Conservation (phyloP, 2,329 filamentous ascomycete genomes). For the Coleophoma eucalyptorum region DNA sequence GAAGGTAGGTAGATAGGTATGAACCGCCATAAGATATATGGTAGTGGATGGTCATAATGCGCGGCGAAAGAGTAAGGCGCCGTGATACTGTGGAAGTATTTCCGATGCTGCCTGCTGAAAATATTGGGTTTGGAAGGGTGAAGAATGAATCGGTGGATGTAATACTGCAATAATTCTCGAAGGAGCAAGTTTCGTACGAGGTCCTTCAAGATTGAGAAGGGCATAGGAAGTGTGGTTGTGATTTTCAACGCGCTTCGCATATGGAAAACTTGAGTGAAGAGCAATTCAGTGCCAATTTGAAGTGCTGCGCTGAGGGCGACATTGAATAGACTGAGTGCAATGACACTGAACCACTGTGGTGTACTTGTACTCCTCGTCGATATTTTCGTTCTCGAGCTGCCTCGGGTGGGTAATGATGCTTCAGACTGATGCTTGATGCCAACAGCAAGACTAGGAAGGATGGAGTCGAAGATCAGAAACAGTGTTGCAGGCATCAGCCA, state of each 20-base stretch:
- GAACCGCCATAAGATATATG: slow-evolving; percentile 59
- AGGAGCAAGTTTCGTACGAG: slow-evolving; percentile 46
- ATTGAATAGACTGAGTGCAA: slow-evolving; percentile 51
- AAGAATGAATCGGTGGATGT: slow-evolving; percentile 68
- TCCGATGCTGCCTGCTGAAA: slow-evolving; percentile 37
- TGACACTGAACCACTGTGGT: slow-evolving; percentile 41
- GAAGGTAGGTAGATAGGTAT: slow-evolving; percentile 64
- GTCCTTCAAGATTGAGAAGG: slow-evolving; percentile 56
- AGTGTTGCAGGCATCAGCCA: slow-evolving; percentile 70
- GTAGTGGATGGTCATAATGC: slow-evolving; percentile 65
- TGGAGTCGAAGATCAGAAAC: slow-evolving; percentile 70
- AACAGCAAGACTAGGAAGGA: slow-evolving; percentile 64
- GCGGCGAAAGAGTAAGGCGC: slow-evolving; percentile 60
- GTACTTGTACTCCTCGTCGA: slow-evolving; percentile 32
- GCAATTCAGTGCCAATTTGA: slow-evolving; percentile 52
- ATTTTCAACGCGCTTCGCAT: slow-evolving; percentile 53
- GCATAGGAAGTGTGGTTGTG: slow-evolving; percentile 55
- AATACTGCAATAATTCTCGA: slow-evolving; percentile 67
- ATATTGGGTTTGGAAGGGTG: slow-evolving; percentile 43
- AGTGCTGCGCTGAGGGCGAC: slow-evolving; percentile 45
- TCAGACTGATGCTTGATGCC: slow-evolving; percentile 64
- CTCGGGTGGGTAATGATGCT: slow-evolving; percentile 43
- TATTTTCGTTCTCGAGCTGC: slow-evolving; percentile 26
- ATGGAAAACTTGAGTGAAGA: slow-evolving; percentile 48
- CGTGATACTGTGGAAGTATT: slow-evolving; percentile 47